Conservation (phyloP, 2,329 filamentous ascomycete genomes). For the Fusarium irregulare region DNA sequence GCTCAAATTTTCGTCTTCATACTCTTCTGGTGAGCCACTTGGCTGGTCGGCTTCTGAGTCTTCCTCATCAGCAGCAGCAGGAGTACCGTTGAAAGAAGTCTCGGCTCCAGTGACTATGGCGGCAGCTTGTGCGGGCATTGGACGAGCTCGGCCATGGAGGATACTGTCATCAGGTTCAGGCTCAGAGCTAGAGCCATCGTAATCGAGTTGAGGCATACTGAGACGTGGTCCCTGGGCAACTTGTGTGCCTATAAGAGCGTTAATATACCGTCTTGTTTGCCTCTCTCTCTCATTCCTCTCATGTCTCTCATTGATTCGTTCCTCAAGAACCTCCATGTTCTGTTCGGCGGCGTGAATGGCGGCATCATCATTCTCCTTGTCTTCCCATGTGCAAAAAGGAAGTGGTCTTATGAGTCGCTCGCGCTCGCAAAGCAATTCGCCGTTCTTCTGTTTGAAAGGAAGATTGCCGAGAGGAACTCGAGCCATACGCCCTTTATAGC, state of each 20-base stretch:
- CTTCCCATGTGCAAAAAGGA: constrained; percentile 43
- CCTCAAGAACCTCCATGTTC: constrained; percentile 15
- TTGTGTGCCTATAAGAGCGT: constrained; percentile 45
- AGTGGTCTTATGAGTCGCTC: constrained; percentile 38
- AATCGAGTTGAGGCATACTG: constrained; percentile 52
- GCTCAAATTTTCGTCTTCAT: constrained; percentile 48
- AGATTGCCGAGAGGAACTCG: constrained; percentile 47
- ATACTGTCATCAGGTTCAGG: constrained; percentile 51
- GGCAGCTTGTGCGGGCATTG: constrained; percentile 17
- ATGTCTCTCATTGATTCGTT: background rate
- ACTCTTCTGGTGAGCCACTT: constrained; percentile 48
- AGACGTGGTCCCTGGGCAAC: constrained; percentile 48
- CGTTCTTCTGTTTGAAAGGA: constrained; percentile 35
- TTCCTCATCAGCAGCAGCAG: constrained; percentile 33
- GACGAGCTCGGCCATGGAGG: constrained; percentile 48
- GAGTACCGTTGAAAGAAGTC: constrained; percentile 47
- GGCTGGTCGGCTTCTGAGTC: background rate
- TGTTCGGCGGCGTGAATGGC: constrained; percentile 29
- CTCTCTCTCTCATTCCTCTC: background rate
- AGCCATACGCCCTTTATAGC: constrained; percentile 23
- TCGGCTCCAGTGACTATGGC: constrained; percentile 44
- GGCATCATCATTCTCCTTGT: constrained; percentile 46
- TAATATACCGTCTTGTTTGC: constrained; percentile 1
- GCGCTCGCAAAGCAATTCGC: constrained; percentile 38
- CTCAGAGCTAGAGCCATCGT: constrained; percentile 53